A percentile compares a stretch with the other conserved stretches of the same genome.
Evolutionary conservation across 768 basidiomycete genomes (phyloP).

Genomic region (Filobasidium floriforme): DNA sequence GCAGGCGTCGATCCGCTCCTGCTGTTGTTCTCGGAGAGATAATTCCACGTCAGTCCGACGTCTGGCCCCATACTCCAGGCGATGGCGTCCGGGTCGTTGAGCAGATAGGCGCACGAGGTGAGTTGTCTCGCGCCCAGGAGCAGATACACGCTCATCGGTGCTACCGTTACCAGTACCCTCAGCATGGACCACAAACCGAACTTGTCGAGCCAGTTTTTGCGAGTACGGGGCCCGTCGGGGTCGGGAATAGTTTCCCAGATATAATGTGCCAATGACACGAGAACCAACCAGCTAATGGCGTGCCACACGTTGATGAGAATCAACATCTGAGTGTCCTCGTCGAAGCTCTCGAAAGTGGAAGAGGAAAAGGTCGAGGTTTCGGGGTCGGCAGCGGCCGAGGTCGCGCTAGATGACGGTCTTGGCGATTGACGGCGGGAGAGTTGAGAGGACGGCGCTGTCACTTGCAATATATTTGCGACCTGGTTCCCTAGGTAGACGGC

Average conservation of each 20-base stretch:
- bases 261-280: not conserved
- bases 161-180: not conserved
- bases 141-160: not conserved
- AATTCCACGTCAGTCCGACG: not conserved
- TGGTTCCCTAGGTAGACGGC: slow-evolving; percentile 1
- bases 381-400: not conserved
- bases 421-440: not conserved
- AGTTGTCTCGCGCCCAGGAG: slow-evolving; percentile 1
- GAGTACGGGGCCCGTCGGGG: not conserved
- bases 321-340: not conserved
- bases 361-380: not conserved
- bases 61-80: not conserved
- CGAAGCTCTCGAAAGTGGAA: not conserved
- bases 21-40: not conserved
- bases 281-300: not conserved
- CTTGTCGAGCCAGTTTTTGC: not conserved
- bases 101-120: not conserved
- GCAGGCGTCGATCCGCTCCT: not conserved
- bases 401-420: not conserved
- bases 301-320: not conserved
- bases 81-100: not conserved
- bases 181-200: not conserved
- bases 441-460: not conserved
- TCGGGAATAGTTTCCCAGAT: not conserved
- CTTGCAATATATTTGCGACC: not conserved